A percentile compares a stretch with the other conserved stretches of the same genome.
These are phyloP conservation scores for Blastobotrys buckinghamii DNA, from an alignment of 1,139 yeast species.

Conservation along the genomic window DNA sequence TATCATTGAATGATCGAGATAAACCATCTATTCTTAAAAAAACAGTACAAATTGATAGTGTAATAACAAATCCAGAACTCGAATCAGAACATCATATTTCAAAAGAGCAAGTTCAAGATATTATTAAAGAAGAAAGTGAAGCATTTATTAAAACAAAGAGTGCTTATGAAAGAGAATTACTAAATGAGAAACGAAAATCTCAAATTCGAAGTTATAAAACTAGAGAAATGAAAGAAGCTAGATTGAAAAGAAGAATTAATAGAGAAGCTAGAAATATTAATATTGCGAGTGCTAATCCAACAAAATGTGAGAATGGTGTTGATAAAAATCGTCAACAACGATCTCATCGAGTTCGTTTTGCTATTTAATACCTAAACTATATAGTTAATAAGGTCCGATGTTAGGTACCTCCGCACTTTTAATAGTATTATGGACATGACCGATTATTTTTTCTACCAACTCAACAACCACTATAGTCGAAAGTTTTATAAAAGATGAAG, in stretches of 20 bases:
- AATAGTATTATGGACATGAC: background rate
- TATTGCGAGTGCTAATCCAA: background rate
- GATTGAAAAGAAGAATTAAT: conserved; percentile 11
- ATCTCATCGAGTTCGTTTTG: conserved; percentile 8
- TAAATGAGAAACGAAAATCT: conserved; percentile 3
- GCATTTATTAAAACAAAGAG: conserved; percentile 11
- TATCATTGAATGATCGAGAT: background rate
- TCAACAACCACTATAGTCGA: conserved; percentile 1
- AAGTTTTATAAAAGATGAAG: conserved; percentile 15
- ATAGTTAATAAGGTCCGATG: too few species aligned
- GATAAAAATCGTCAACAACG: conserved; percentile 4
- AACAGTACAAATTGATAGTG: background rate
- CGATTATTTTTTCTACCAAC: background rate
- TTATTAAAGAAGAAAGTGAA: conserved; percentile 11
- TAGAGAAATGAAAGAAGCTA: conserved; percentile 14
- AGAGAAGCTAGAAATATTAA: background rate
- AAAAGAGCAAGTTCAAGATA: background rate
- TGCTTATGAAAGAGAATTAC: conserved; percentile 6
- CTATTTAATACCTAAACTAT: conserved; percentile 1
- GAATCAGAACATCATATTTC: background rate
- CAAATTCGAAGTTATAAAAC: conserved; percentile 15
- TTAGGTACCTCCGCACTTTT: background rate
- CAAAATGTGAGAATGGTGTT: conserved; percentile 4
- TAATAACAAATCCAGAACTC: too few species aligned
- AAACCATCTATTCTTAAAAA: background rate